Evolutionary conservation across 2,329 filamentous ascomycete genomes (phyloP), one percentile per base, ranked within the genome.

Genomic region (Colletotrichum liriopes): DNA sequence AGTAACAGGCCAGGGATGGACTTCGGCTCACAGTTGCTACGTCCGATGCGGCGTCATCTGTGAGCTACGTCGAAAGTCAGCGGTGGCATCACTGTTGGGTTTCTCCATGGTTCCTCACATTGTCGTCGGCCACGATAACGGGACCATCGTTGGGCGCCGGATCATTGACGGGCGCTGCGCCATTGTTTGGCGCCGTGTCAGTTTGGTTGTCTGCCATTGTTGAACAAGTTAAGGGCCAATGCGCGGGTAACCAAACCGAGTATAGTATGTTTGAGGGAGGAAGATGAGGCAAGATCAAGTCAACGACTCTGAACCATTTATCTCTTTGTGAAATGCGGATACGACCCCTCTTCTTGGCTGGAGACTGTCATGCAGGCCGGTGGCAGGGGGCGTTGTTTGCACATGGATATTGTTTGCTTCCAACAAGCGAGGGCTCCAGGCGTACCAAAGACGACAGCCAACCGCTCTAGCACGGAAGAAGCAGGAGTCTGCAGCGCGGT

Each of bases 261-360:
- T 32, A 37, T 7, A 9, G 5, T 45, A 14, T 41, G 43, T 23
- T 23, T 6, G 26, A 2, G 16, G 29, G 11, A 39, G 4, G 23
- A 8, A 43, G 26, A 32, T 6, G 18, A 47, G 39, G 12, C 9
- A 51, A 16, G n/a, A 11, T 7, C 20, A 12, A n/a, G 26, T 26
- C 39, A 14, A 12, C n/a, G 12, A 37, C 3, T 7, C 12, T 20
- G 29, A 18, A 61, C 32, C 18, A 60, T 62, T 37, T 49, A 51
- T 62, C 7, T 1, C 14, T 26, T 14, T 26, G 12, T n/a, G n/a
- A 26, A 60, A 37, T 14, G 41, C 43, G 5, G 16, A 26, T 62
- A 14, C n/a, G 35, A 51, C 59, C 59, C 59, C 32, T 62, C 43
- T 62, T 62, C 43, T 62, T 4, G 43, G 45, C 43, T 14, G 43